Evolutionary conservation across 495 filamentous ascomycete species (phyloP), one percentile per base, ranked within the genome.

Genomic region (Talaromyces thailandensis): DNA sequence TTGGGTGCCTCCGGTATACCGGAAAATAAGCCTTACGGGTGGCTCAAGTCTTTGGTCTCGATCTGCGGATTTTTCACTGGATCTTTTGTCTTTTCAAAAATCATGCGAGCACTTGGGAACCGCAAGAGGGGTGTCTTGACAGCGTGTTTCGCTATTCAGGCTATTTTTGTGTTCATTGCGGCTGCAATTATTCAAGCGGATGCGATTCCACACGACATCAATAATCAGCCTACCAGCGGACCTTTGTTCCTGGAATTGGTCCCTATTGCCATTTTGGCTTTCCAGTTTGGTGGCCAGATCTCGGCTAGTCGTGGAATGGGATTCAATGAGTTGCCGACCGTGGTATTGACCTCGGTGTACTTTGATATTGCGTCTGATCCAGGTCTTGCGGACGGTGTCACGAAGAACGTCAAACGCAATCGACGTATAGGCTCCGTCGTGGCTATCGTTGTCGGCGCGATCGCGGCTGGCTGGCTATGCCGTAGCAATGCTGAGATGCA

Each of bases 211-310:
- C 73, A 79, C 56, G 65, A 68, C 6, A 64, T 75, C 6, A 63
- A 31, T 24, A 40, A 66, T 12, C 71, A 73, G 60, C 48, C 61
- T n/a, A 51, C 58, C 1, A 52, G 71, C 62, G 72, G 74, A 21
- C 66, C 64, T 29, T 69, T 76, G 12, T 75, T 77, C 65, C 71
- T 81, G 21, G 70, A 82, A 63, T 67, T 87, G 28, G 75, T 84
- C 2, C 81, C 86, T 3, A 76, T 91, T 29, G 86, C 76, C 1
- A 73, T 91, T 31, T 72, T 92, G 60, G 85, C 86, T 3, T 88
- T 91, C 70, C 88, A 91, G 69, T 84, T 82, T 32, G 86, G 84
- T 14, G 87, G 87, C 1, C 85, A 86, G 66, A 90, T 91, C 65
- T 82, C 86, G 5, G 82, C 82, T 58, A 84, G 79, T 64, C 77